Evolutionary conservation across 768 basidiomycete genomes (phyloP).

Genomic region (Mycena pura): DNA sequence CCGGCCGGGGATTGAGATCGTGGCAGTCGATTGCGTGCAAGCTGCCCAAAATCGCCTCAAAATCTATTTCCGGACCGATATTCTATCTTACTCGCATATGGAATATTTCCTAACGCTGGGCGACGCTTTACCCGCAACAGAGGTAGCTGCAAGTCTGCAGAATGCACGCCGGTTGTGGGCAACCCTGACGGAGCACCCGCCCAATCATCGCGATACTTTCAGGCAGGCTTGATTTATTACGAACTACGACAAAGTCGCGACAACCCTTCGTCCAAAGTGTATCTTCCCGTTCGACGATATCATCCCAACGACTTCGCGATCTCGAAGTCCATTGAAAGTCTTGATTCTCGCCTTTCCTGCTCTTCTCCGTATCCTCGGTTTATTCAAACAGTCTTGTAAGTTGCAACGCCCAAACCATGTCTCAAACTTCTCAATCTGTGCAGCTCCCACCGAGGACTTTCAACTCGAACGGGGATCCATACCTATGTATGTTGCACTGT

Average conservation of each 20-base stretch:
- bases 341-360: not conserved
- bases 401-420: not conserved
- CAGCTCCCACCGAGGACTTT: slow-evolving; percentile 6
- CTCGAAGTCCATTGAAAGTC: not conserved
- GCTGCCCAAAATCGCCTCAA: slow-evolving; percentile 9
- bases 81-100: not conserved
- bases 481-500: slow-evolving; percentile 16
- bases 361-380: not conserved
- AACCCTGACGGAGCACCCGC: not conserved
- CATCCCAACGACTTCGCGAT: not conserved
- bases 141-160: not conserved
- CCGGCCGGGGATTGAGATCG: slow-evolving; percentile 12
- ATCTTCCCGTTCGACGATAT: slow-evolving; percentile 14
- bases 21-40: slow-evolving; percentile 17
- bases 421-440: not conserved
- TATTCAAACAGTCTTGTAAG: slow-evolving; percentile 3
- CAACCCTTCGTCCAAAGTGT: slow-evolving; percentile 9
- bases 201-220: not conserved
- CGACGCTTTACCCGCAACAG: not conserved
- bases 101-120: slow-evolving; percentile 13
- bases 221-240: slow-evolving; percentile 3
- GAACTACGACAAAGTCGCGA: not conserved
- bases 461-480: slow-evolving; percentile 9
- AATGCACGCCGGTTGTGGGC: not conserved
- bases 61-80: slow-evolving; percentile 14